Base-by-base conservation (phyloP, 2,329 filamentous ascomycete species). In the Fusarium ambrosium region DNA sequence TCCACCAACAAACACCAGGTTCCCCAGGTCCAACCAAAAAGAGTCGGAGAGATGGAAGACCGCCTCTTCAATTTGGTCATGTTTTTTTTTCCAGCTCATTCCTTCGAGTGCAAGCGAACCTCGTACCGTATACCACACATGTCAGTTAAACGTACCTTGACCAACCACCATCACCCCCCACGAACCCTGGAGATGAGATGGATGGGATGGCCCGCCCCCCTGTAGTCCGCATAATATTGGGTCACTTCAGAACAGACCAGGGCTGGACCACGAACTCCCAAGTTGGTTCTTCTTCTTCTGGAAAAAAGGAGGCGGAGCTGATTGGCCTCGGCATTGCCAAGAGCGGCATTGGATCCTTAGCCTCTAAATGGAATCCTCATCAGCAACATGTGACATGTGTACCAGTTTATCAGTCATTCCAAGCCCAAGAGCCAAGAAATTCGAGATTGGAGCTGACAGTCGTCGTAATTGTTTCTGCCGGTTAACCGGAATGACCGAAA, bases 401-500 rank as follows among this genome's bases (percentile, higher is more conserved):
- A 11, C 48, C 27, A 55, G 27, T 29, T 55, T 55, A 11, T 55
- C 48, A 55, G 48, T 55, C 27, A 55, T 55, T 55, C 48, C 27
- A 20, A 10, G 18, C 11, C 18, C 18, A 53, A 4, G 27, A 53
- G 48, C 48, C 48, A 53, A 53, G 48, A 55, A 18, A 20, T 55
- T 29, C 24, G 48, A 32, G 18, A 32, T 55, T 55, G 48, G 27
- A 20, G 48, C 27, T 55, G 48, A 55, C 48, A 0, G 27, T 32
- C 48, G 6, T 55, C 18, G 16, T n/a, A 32, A 20, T 20, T 27
- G 27, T 29, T 29, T 20, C 11, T 20, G 48, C 48, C 48, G 48
- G 48, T 55, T 55, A 48, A 48, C 48, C 48, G 48, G 48, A n/a
- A 55, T 32, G 10, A n/a, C 48, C 48, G 48, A 55, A 55, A 32